Base-by-base conservation (phyloP, 2,329 filamentous ascomycete genomes). In the Ophiosphaerella narmari region DNA sequence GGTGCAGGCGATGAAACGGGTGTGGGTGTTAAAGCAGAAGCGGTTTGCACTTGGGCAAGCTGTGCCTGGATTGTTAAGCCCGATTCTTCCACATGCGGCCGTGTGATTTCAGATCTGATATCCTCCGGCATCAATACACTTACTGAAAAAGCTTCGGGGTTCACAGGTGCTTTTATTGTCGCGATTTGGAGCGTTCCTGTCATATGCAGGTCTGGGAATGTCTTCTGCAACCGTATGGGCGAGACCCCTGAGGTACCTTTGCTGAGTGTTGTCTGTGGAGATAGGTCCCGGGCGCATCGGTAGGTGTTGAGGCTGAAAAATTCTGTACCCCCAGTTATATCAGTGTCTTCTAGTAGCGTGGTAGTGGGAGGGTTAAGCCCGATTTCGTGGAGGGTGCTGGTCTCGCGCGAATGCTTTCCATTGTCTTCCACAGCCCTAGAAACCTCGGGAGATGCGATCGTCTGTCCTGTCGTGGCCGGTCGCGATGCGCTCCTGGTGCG, bases 261-360 rank as follows among this genome's bases (percentile, higher is more conserved):
- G 2, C 43, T 18, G 14, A 59, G 50, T 8, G 34, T 43, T 14
- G 48, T 50, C 24, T 54, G 46, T 18, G 56, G 50, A 13, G 51
- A 57, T 42, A 44, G 52, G 26, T 38, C 43, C 21, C 46, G 51
- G 13, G 55, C 48, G 21, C 53, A 46, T 23, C 50, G 49, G 7
- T 55, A 50, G 1, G 57, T 55, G 12, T 56, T 48, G 4, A 55
- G 44, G 24, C 60, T 63, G 52, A 60, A 66, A 51, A 49, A 58
- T 13, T 62, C 53, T 8, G 56, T 62, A 5, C 44, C 32, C 5
- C 43, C 44, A 7, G 60, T 54, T 11, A 16, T 21, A 13, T 50
- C 38, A 26, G 62, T 31, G 2, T 56, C 48, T 13, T 55, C 51
- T 26, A 50, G 44, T 31, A 51, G 39, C 5, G 59, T 52, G 4